Base-by-base conservation (phyloP, 1,284 basidiomycete species). In the Boletus mariae region DNA sequence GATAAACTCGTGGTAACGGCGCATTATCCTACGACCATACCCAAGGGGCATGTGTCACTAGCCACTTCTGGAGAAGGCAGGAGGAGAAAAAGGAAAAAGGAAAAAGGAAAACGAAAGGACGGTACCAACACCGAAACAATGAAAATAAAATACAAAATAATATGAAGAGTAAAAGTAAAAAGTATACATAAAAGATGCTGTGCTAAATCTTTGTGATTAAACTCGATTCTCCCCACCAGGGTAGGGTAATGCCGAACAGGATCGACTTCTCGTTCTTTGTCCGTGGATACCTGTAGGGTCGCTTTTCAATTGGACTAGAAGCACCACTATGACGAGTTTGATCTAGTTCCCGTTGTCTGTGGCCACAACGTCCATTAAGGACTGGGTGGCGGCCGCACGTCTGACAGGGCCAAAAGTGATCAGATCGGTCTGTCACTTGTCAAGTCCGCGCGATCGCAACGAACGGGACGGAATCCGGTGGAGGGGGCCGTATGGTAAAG, bases 391-490 rank as follows among this genome's bases (percentile, higher is more conserved):
- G 64, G 56, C 54, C 61, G 65, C 45, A 57, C 37, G 17, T 15
- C 61, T 48, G 60, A 51, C 47, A 63, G 56, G 49, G 49, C 37
- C 26, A 49, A 43, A 31, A 51, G 41, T 54, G 64, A 66, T 67
- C 65, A 53, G 63, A 67, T 64, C 65, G 58, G 51, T 60, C 51
- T 44, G 52, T 55, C 47, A 50, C 31, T 47, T 44, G 32, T 32
- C 32, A 55, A 59, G 54, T 67, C 67, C 67, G 64, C 64, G 54
- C 65, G 65, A 69, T 69, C 56, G 52, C 54, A 55, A 52, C 52
- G 51, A 54, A 52, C 65, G 64, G 63, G 47, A 65, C 64, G 66
- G 65, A 67, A 59, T 63, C 71, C 70, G 71, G 59, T 61, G 68
- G 61, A 59, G 59, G 61, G 9, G 48, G 56, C 67, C 71, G 71